These are phyloP conservation scores for Dipodascopsis uninucleata DNA, from an alignment of 805 yeast genomes.

Conservation along the genomic window DNA sequence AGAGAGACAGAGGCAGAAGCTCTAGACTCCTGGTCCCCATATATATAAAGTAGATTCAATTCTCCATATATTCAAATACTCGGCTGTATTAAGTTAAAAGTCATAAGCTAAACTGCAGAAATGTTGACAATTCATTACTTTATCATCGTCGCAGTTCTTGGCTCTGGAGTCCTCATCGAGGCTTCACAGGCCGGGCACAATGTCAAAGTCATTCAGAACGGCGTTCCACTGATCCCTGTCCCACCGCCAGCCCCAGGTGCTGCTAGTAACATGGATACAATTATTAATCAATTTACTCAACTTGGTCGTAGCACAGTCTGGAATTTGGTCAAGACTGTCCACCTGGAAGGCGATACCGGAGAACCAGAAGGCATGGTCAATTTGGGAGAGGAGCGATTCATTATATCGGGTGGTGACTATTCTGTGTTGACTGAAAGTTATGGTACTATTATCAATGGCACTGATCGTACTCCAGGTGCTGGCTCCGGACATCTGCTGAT, in stretches of 20 bases:
- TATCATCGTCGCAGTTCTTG: no score
- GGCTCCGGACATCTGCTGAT: conserved; percentile 13
- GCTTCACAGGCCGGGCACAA: no score
- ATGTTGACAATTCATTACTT: no score
- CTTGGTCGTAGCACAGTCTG: conserved; percentile 18
- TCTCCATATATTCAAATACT: no score
- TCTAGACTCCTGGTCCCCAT: no score
- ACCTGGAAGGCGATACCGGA: conserved; percentile 13
- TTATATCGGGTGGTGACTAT: conserved; percentile 10
- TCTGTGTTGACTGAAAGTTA: conserved; percentile 4
- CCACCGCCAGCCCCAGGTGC: conserved; percentile 15
- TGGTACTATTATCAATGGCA: conserved; percentile 14
- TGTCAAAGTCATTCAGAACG: neutral
- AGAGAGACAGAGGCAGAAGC: no score
- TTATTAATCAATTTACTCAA: conserved; percentile 5
- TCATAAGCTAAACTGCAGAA: no score
- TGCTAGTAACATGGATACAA: conserved; percentile 7
- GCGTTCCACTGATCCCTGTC: conserved; percentile 6
- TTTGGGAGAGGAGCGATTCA: conserved; percentile 9
- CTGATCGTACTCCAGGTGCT: conserved; percentile 12
- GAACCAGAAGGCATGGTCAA: conserved; percentile 15
- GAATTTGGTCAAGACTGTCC: conserved; percentile 16
- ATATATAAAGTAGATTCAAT: no score
- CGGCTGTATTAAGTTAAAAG: no score
- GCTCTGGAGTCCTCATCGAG: no score